phyloP scores from a whole-genome alignment of 441 rosid genomes.

The Lepidium campestre region DNA sequence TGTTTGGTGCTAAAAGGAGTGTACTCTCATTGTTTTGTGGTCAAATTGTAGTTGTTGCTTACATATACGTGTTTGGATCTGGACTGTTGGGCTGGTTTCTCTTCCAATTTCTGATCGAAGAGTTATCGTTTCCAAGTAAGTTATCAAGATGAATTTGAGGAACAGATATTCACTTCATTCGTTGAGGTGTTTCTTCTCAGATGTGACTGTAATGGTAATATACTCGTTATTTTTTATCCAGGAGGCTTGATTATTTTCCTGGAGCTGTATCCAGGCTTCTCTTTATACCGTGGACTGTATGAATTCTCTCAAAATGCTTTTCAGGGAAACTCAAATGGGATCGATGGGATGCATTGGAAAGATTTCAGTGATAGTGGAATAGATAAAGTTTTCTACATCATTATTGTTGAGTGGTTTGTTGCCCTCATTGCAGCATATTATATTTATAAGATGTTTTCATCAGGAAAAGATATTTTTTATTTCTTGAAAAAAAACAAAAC shows the following conservation, averaged over 20 bases:
- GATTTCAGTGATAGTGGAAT: slow-evolving; percentile 68
- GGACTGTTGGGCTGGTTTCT: slow-evolving; percentile 86
- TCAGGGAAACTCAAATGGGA: slow-evolving; percentile 35
- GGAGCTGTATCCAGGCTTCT: slow-evolving; percentile 89
- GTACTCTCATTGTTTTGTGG: slow-evolving; percentile 2
- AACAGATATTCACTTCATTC: neutral
- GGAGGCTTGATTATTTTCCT: slow-evolving; percentile 66
- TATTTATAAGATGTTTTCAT: slow-evolving; percentile 51
- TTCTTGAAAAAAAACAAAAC: slow-evolving; percentile 53
- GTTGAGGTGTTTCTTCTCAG: neutral
- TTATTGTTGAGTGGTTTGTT: slow-evolving; percentile 65
- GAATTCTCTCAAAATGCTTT: slow-evolving; percentile 69
- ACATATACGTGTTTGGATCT: slow-evolving; percentile 69
- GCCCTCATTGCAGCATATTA: slow-evolving; percentile 69
- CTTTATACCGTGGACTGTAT: slow-evolving; percentile 82
- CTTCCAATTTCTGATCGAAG: slow-evolving; percentile 61
- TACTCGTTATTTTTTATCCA: too few species aligned
- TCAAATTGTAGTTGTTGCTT: slow-evolving; percentile 51
- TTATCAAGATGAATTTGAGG: slow-evolving; percentile 4
- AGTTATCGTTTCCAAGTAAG: slow-evolving; percentile 80
- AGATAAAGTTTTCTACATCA: slow-evolving; percentile 64
- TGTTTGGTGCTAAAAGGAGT: neutral
- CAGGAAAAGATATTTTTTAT: slow-evolving; percentile 57
- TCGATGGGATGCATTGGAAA: slow-evolving; percentile 74
- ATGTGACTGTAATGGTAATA: too few species aligned